Evolutionary conservation across 2,329 filamentous ascomycete species (phyloP).

Genomic region (Fusarium sp.): DNA sequence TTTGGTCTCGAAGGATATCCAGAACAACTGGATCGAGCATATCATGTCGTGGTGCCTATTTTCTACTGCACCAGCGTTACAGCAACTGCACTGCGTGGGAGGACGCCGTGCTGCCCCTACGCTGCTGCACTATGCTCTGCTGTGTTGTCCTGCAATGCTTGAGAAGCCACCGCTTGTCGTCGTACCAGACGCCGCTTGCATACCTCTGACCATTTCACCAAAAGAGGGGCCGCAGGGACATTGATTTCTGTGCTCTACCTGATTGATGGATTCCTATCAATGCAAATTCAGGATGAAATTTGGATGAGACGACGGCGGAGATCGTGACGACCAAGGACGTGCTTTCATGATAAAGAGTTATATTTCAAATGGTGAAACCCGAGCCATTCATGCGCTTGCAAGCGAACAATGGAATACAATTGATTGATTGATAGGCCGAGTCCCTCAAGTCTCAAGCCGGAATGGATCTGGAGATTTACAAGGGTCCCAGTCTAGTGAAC

Average conservation of each 20-base stretch:
- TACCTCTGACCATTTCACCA: constrained; percentile 34
- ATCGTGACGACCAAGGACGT: constrained; percentile 16
- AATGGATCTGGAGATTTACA: constrained; percentile 38
- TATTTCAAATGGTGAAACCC: constrained; percentile 15
- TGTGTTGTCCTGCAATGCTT: constrained; percentile 35
- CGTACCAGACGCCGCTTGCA: constrained; percentile 35
- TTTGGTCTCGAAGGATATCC: constrained; percentile 3
- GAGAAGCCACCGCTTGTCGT: constrained; percentile 23
- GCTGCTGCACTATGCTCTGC: constrained; percentile 31
- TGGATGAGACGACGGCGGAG: constrained; percentile 29
- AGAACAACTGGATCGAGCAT: constrained; percentile 33
- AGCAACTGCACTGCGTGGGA: constrained; percentile 24
- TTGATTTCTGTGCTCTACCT: constrained; percentile 1
- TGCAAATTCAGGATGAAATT: constrained; percentile 29
- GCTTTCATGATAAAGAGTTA: constrained; percentile 19
- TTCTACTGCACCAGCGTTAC: constrained; percentile 27
- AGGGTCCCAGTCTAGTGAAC: constrained; percentile 34
- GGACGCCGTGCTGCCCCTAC: constrained; percentile 6
- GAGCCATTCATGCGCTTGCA: constrained; percentile 30
- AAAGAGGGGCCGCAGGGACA: constrained; percentile 34
- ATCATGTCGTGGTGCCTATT: constrained; percentile 30
- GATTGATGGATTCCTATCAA: constrained; percentile 32
- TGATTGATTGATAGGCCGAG: constrained; percentile 35
- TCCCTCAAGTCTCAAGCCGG: constrained; percentile 24
- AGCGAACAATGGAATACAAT: constrained; percentile 19